Evolutionary conservation across 2,329 filamentous ascomycete species (phyloP).

Genomic region (Sarocladium kiliense): DNA sequence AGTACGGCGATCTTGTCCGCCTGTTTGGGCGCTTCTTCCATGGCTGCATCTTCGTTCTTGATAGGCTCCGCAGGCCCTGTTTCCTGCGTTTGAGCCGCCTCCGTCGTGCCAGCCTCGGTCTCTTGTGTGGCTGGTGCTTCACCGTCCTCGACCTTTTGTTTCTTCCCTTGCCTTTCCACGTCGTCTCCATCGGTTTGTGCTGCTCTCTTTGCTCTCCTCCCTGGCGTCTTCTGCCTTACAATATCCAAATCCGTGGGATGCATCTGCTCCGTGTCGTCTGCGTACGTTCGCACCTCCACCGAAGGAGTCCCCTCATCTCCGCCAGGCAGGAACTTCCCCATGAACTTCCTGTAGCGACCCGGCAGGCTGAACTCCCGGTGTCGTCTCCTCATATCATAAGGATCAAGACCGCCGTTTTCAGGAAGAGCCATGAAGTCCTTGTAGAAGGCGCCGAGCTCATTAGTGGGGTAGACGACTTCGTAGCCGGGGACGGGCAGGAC

Average conservation of each 20-base stretch:
- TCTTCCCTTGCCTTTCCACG: slow-evolving; percentile 15
- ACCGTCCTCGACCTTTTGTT: slow-evolving; percentile 20
- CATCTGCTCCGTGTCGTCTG: slow-evolving; percentile 72
- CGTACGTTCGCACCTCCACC: slow-evolving; percentile 67
- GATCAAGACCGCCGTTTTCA: slow-evolving; percentile 73
- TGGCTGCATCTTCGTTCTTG: slow-evolving; percentile 9
- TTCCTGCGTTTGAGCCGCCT: slow-evolving; percentile 16
- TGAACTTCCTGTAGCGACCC: slow-evolving; percentile 80
- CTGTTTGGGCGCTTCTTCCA: background rate
- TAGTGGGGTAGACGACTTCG: slow-evolving; percentile 80
- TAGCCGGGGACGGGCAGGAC: slow-evolving; percentile 91
- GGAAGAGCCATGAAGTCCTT: slow-evolving; percentile 77
- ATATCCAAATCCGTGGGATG: slow-evolving; percentile 81
- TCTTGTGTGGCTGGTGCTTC: slow-evolving; percentile 2
- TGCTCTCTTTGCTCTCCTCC: slow-evolving; percentile 16
- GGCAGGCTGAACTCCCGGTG: slow-evolving; percentile 86
- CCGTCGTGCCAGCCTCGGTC: background rate
- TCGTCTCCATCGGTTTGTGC: slow-evolving; percentile 12
- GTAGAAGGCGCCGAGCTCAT: slow-evolving; percentile 81
- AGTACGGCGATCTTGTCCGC: slow-evolving; percentile 55
- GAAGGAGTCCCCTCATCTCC: slow-evolving; percentile 37
- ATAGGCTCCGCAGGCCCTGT: slow-evolving; percentile 3
- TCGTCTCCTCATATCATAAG: slow-evolving; percentile 77
- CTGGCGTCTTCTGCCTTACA: slow-evolving; percentile 29
- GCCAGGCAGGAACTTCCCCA: slow-evolving; percentile 61